These are phyloP conservation scores for Backusella tarrabulga DNA, from an alignment of 192 early-diverging fungal species.

Conservation along the genomic window DNA sequence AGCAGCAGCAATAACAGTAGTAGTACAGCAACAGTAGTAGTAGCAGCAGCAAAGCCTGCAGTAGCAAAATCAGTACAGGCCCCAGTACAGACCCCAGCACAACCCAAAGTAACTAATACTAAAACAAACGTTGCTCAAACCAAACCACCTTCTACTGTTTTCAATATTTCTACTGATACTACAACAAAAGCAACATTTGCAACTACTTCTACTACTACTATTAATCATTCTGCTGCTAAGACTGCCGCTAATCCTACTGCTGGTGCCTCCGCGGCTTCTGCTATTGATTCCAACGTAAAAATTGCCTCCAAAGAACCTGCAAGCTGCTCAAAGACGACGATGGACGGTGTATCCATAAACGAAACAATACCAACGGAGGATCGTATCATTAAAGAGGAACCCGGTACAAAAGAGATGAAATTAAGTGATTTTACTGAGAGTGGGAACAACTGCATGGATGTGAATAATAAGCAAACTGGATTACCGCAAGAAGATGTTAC, in stretches of 20 bases:
- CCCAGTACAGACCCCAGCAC: background rate
- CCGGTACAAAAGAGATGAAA: background rate
- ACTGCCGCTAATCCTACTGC: background rate
- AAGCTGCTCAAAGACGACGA: background rate
- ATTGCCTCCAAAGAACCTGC: background rate
- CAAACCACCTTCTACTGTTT: background rate
- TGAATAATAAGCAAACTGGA: background rate
- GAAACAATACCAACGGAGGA: background rate
- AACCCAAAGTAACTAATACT: background rate
- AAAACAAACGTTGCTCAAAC: background rate
- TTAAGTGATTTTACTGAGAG: background rate
- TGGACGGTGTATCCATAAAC: background rate
- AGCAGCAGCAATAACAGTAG: background rate
- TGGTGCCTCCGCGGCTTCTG: background rate
- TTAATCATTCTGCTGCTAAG: background rate
- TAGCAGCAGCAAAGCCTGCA: background rate
- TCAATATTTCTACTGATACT: background rate
- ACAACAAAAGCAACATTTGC: too few relatives aligned
- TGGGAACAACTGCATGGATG: background rate
- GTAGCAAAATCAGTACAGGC: background rate
- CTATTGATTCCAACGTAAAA: background rate
- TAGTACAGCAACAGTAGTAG: too few relatives aligned
- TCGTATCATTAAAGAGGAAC: background rate
- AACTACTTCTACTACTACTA: too few relatives aligned
- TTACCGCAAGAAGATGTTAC: background rate